phyloP scores from a whole-genome alignment of 352 stramenopile species.

The Globisporangium yorkense region DNA sequence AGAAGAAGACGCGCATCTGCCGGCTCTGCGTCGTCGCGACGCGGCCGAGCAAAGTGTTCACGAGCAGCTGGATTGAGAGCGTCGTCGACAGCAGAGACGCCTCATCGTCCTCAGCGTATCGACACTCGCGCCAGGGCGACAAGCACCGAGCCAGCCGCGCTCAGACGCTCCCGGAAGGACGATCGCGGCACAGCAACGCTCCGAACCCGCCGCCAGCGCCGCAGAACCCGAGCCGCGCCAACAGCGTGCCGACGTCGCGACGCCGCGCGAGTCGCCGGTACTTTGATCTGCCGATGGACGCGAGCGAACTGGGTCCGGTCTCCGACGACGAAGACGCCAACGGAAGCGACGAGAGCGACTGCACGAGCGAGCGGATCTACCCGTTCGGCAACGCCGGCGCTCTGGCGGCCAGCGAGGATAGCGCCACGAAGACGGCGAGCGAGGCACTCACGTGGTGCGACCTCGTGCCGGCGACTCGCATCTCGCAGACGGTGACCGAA shows the following conservation, averaged over 20 bases:
- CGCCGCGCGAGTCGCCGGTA: slow-evolving; percentile 2
- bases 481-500: slow-evolving; percentile 1
- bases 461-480: neutral
- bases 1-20: slow-evolving; percentile 19
- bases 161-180: neutral
- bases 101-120: neutral
- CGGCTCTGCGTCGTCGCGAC: slow-evolving; percentile 8
- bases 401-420: neutral
- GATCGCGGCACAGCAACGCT: neutral
- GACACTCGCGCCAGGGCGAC: neutral
- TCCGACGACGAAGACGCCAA: slow-evolving; percentile 2
- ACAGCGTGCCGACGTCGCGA: neutral
- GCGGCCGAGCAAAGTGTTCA: neutral
- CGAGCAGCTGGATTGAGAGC: neutral
- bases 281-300: slow-evolving; percentile 14
- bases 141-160: neutral
- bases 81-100: neutral
- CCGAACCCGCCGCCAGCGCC: neutral
- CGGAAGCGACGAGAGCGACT: neutral
- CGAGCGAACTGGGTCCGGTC: slow-evolving; percentile 6
- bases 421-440: neutral
- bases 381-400: neutral
- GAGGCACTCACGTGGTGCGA: neutral
- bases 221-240: neutral
- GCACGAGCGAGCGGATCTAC: slow-evolving; percentile 2